These are phyloP conservation scores for Monotropa hypopitys DNA, from an alignment of 179 eudicot genomes.

Conservation along the genomic window DNA sequence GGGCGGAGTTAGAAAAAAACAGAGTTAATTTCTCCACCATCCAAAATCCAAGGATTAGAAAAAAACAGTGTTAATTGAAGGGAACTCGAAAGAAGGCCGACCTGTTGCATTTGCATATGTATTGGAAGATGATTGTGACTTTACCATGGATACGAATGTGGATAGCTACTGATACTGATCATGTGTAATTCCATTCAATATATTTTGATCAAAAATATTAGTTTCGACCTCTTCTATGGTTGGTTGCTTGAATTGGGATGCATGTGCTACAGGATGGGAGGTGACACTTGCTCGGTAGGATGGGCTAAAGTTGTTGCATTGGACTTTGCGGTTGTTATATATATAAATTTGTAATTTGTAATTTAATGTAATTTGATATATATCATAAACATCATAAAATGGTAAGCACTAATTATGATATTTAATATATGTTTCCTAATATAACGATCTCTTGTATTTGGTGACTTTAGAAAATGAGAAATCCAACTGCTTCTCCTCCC, in stretches of 20 bases:
- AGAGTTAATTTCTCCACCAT: too few relatives aligned
- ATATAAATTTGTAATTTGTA: too few relatives aligned
- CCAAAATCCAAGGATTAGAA: slow-evolving; percentile 7
- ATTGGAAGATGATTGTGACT: not conserved
- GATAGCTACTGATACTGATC: not conserved
- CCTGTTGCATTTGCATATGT: not conserved
- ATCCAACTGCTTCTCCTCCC: slow-evolving; percentile 92
- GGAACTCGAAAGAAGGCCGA: not conserved
- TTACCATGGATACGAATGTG: not conserved
- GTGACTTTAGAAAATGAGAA: slow-evolving; percentile 80
- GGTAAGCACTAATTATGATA: too few relatives aligned
- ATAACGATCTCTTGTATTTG: slow-evolving; percentile 81
- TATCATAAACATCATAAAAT: too few relatives aligned
- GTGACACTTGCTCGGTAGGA: not conserved
- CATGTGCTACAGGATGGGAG: not conserved
- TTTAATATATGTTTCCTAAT: too few relatives aligned
- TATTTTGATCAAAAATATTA: not conserved
- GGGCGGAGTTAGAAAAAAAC: too few relatives aligned
- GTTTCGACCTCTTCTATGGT: not conserved
- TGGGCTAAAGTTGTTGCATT: not conserved
- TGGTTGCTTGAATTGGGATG: not conserved
- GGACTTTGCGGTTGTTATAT: not conserved
- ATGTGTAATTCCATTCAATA: not conserved
- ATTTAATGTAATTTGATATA: too few relatives aligned
- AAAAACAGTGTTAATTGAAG: not conserved